Evolutionary conservation across 1,139 yeast genomes (phyloP).

Genomic region (Yamadazyma triangularis): DNA sequence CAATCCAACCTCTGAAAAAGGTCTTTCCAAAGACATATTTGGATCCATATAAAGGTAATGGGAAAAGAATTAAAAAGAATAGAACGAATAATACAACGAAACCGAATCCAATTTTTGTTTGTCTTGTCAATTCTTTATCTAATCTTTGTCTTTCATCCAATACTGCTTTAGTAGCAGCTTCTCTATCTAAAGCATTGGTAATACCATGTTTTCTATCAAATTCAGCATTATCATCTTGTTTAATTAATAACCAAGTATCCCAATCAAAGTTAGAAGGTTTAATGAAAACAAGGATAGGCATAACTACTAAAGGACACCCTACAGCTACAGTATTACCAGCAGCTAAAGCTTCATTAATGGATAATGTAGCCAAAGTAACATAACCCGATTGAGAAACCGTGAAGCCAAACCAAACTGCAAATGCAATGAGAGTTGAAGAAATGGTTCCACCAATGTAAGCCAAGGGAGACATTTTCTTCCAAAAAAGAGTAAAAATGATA

Average conservation of each 20-base stretch:
- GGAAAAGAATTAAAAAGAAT: slow-evolving; percentile 21
- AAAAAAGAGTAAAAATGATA: slow-evolving; percentile 29
- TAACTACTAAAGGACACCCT: slow-evolving; percentile 21
- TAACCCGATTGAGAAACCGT: slow-evolving; percentile 20
- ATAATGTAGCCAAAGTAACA: slow-evolving; percentile 18
- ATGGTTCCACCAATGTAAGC: slow-evolving; percentile 44
- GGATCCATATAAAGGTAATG: slow-evolving; percentile 26
- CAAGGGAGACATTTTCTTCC: slow-evolving; percentile 43
- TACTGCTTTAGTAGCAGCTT: slow-evolving; percentile 21
- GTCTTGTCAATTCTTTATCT: slow-evolving; percentile 16
- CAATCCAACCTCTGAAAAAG: slow-evolving; percentile 30
- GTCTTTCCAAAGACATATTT: slow-evolving; percentile 24
- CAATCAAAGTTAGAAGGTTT: slow-evolving; percentile 27
- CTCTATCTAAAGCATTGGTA: slow-evolving; percentile 9
- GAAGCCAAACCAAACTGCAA: slow-evolving; percentile 45
- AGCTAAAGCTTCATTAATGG: slow-evolving; percentile 20
- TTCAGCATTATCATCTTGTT: slow-evolving; percentile 29
- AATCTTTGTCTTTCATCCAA: slow-evolving; percentile 17
- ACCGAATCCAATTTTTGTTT: slow-evolving; percentile 16
- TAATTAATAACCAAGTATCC: slow-evolving; percentile 14
- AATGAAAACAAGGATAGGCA: slow-evolving; percentile 18
- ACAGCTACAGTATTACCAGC: slow-evolving; percentile 32
- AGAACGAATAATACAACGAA: slow-evolving; percentile 13
- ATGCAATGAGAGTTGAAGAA: slow-evolving; percentile 38
- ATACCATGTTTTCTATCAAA: slow-evolving; percentile 11